Percentiles rank a stretch among this genome's conserved stretches.
Conservation (phyloP, 2,329 filamentous ascomycete species). For the Cladosporium sp. region DNA sequence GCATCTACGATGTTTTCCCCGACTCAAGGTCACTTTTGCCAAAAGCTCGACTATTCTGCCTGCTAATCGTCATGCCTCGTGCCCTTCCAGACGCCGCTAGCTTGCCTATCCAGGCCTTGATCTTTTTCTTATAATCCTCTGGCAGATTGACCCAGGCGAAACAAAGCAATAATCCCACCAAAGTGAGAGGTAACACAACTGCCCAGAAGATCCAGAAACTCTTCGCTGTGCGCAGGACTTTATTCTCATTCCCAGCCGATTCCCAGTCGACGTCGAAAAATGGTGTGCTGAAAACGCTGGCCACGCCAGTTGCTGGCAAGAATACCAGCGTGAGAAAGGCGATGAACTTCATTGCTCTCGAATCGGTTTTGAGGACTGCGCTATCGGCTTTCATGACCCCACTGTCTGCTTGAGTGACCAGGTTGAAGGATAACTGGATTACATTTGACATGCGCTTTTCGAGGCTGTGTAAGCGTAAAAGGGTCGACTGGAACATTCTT, state of each 20-base stretch:
- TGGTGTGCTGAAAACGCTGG: slow-evolving; percentile 15
- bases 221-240: background rate
- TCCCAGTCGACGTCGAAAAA: slow-evolving; percentile 14
- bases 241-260: background rate
- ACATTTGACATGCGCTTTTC: slow-evolving; percentile 37
- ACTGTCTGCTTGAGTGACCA: slow-evolving; percentile 38
- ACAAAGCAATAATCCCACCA: background rate
- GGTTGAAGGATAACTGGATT: slow-evolving; percentile 36
- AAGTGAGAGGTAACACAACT: slow-evolving; percentile 14
- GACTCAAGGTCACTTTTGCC: background rate
- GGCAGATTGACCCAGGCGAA: background rate
- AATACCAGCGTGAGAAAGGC: slow-evolving; percentile 15
- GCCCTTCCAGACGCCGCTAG: background rate
- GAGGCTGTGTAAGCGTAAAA: slow-evolving; percentile 33
- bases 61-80: background rate
- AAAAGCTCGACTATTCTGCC: background rate
- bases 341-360: slow-evolving; percentile 20
- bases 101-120: background rate
- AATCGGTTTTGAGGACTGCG: slow-evolving; percentile 32
- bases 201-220: slow-evolving; percentile 19
- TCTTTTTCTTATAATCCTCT: background rate
- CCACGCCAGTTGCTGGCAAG: slow-evolving; percentile 13
- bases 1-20: background rate
- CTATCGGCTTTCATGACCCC: slow-evolving; percentile 32
- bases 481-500: slow-evolving; percentile 32